Percentiles rank a stretch among this genome's conserved stretches.
These are phyloP conservation scores for Basidioascus undulatus DNA, from an alignment of 768 basidiomycete species.

Conservation along the genomic window DNA sequence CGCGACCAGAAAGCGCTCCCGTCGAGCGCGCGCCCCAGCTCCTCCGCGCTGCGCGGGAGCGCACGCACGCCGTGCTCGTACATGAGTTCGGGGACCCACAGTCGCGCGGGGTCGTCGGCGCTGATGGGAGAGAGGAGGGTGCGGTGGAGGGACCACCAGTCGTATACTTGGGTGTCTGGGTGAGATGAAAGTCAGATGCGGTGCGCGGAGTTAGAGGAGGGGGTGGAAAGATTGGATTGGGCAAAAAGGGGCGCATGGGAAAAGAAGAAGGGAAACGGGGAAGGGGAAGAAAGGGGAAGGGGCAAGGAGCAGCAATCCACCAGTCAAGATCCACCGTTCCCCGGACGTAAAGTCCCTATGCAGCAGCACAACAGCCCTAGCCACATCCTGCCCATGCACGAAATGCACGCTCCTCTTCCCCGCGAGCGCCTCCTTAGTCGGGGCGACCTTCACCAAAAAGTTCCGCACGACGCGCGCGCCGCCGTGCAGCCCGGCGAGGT, in stretches of 20 bases:
- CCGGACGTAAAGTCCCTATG: conserved; percentile 25
- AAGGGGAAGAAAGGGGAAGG: not conserved
- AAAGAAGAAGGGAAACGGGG: too few species aligned
- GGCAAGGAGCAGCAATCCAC: conserved; percentile 21
- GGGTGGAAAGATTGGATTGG: too few species aligned
- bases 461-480: conserved; percentile 27
- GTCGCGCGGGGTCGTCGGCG: conserved; percentile 21
- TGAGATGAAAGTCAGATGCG: conserved; percentile 3
- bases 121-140: not conserved
- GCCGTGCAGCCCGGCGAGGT: conserved; percentile 34
- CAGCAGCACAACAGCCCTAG: conserved; percentile 21
- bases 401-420: conserved; percentile 36
- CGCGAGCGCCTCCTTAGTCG: conserved; percentile 30
- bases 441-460: conserved; percentile 31
- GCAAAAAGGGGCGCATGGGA: too few species aligned
- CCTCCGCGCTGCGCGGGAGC: conserved; percentile 28
- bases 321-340: conserved; percentile 33
- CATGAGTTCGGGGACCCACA: conserved; percentile 39
- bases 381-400: conserved; percentile 26
- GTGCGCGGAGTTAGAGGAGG: too few species aligned
- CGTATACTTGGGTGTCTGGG: conserved; percentile 21
- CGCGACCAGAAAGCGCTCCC: conserved; percentile 43
- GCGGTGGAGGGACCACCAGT: conserved; percentile 38
- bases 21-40: conserved; percentile 31
- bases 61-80: conserved; percentile 26